These are phyloP conservation scores for Moesziomyces sp. DNA, from an alignment of 1,284 basidiomycete genomes.

Conservation along the genomic window DNA sequence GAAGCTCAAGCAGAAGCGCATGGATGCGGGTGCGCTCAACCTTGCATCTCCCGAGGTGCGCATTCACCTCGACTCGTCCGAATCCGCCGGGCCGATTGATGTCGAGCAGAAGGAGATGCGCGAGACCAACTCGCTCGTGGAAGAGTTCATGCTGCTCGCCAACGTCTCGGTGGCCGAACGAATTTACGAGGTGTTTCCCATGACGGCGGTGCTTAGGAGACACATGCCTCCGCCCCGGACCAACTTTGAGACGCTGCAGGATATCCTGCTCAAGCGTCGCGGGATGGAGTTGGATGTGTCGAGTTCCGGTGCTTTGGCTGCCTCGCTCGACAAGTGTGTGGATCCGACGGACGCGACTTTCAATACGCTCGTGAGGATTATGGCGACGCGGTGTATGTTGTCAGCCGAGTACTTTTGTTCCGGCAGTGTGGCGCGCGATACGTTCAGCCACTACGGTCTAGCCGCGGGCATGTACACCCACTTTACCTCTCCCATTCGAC, in stretches of 20 bases:
- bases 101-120: conserved; percentile 93
- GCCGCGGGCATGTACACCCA: conserved; percentile 98
- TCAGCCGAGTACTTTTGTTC: conserved; percentile 98
- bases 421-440: conserved; percentile 89
- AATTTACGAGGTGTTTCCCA: conserved; percentile 94
- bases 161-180: conserved; percentile 92
- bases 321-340: conserved; percentile 86
- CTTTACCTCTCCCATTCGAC: conserved; percentile 75
- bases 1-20: conserved; percentile 85
- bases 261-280: conserved; percentile 87
- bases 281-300: conserved; percentile 89
- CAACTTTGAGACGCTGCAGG: conserved; percentile 95
- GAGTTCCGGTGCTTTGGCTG: conserved; percentile 88
- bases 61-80: conserved; percentile 88
- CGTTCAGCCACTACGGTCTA: conserved; percentile 95
- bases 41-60: conserved; percentile 98
- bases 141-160: conserved; percentile 99
- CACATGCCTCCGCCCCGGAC: conserved; percentile 90
- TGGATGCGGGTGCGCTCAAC: conserved; percentile 94
- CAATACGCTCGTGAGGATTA: conserved; percentile 97
- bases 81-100: conserved; percentile 93
- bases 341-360: conserved; percentile 77
- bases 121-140: conserved; percentile 96
- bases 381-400: conserved; percentile 99
- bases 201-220: conserved; percentile 92